These are phyloP conservation scores for Yarrowia sp. DNA, from an alignment of 805 yeast species.

Conservation along the genomic window DNA sequence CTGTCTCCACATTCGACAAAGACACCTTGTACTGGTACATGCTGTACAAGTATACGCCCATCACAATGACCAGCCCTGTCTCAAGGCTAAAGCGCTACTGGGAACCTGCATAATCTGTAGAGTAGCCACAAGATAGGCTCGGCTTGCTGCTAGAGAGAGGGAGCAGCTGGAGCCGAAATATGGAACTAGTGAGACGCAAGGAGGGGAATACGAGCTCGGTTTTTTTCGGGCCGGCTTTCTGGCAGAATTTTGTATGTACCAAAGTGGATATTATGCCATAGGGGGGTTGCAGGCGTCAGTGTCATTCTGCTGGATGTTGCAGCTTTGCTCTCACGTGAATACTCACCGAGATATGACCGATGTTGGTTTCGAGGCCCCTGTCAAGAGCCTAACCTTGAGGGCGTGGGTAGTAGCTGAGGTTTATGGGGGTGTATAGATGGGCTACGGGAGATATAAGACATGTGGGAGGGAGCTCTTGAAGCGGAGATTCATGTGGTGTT, in stretches of 20 bases:
- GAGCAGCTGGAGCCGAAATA: conserved; percentile 6
- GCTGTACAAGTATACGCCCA: no score
- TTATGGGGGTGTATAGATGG: no score
- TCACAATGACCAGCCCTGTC: conserved; percentile 20
- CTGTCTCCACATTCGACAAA: no score
- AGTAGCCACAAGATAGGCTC: not conserved
- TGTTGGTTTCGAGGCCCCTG: not conserved
- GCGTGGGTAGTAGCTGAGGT: no score
- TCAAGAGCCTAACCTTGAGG: not conserved
- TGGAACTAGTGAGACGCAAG: not conserved
- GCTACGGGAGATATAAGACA: no score
- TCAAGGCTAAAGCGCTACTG: not conserved
- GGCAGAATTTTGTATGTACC: no score
- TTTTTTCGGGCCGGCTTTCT: not conserved
- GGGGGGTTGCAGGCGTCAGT: not conserved
- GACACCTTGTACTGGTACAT: no score
- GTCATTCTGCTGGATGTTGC: no score
- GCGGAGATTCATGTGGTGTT: no score
- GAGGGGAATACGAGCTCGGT: not conserved
- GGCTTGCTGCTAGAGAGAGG: not conserved
- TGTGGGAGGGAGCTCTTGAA: no score
- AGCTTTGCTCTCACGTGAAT: not conserved
- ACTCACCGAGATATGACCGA: not conserved
- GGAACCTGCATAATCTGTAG: conserved; percentile 13
- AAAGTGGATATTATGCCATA: not conserved